Evolutionary conservation across 305 asterid genomes (phyloP), one percentile per base, ranked within the genome.

Genomic region (Fraxinus sp.): DNA sequence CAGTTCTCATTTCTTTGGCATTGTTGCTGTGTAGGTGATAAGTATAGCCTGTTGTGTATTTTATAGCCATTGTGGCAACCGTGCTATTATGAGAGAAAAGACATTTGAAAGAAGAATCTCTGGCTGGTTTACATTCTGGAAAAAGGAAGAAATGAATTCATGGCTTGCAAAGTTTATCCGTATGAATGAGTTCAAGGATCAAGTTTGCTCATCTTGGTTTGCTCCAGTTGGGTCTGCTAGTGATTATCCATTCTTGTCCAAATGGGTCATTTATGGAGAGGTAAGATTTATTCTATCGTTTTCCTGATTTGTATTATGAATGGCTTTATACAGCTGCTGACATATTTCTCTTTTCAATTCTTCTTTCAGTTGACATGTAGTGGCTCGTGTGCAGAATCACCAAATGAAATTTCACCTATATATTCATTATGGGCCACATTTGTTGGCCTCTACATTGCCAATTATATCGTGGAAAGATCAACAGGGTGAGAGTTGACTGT

Each of bases 21-120:
- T 81, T 84, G 83, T 89, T 83, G 30, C 76, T 85, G 87, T 92
- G 97, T 93, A 96, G 99, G 99, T 96, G 88, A 91, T 96, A 90
- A 96, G 99, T 90, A 86, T 96, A 88, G 99, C 99, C 73, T 96
- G 99, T 93, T 94, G 98, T 91, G 95, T 94, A 87, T 94, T 96
- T 91, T 96, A 96, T 92, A 96, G 99, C 91, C 99, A 94, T 87
- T 96, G 99, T 91, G 99, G 99, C 78, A 96, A 96, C 87, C 97
- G 88, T 75, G 97, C 98, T 79, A 90, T 91, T 84, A 86, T 87
- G 86, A 91, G 92, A 88, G 92, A 87, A 83, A 93, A 88, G 82
- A 83, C 94, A 46, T 86, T 90, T 76, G 98, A 91, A 26, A 89
- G 92, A 88, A 89, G 84, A 87, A 80, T 66, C 83, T 93, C 94